phyloP scores from a whole-genome alignment of 768 basidiomycete species.

The Russula abietina region DNA sequence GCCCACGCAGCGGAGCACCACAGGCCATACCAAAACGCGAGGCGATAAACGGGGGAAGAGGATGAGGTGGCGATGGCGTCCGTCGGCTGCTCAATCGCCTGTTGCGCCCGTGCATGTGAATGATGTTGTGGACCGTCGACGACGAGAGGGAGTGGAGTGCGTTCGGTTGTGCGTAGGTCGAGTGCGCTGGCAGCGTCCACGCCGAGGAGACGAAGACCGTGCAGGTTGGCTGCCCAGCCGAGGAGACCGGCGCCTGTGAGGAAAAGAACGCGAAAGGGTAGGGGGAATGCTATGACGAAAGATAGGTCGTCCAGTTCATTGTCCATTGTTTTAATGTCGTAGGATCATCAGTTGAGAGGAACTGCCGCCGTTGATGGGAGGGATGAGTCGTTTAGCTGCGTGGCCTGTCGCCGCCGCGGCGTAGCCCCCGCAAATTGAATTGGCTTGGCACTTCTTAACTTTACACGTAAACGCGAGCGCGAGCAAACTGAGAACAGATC shows the following conservation, averaged over 20 bases:
- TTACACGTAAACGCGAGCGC: too few relatives aligned
- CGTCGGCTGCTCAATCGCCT: slow-evolving; percentile 33
- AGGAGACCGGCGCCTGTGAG: slow-evolving; percentile 75
- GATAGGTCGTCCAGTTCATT: slow-evolving; percentile 37
- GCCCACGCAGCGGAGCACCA: slow-evolving; percentile 68
- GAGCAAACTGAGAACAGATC: background rate
- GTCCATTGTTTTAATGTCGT: slow-evolving; percentile 21
- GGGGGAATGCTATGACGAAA: slow-evolving; percentile 61
- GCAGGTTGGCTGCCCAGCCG: slow-evolving; percentile 91
- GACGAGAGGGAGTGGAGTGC: slow-evolving; percentile 29
- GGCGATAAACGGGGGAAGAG: slow-evolving; percentile 59
- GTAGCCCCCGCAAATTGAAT: too few relatives aligned
- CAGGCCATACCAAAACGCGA: slow-evolving; percentile 53
- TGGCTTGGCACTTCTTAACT: too few relatives aligned
- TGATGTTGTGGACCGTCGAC: slow-evolving; percentile 19
- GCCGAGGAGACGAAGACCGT: slow-evolving; percentile 67
- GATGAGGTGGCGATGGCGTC: slow-evolving; percentile 34
- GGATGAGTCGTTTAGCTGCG: too few relatives aligned
- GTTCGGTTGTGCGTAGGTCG: slow-evolving; percentile 40
- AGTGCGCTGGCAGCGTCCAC: slow-evolving; percentile 70
- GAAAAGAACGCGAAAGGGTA: slow-evolving; percentile 87
- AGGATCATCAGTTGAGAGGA: background rate
- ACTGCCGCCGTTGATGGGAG: too few relatives aligned
- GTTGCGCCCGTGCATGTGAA: too few relatives aligned
- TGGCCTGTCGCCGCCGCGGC: too few relatives aligned